phyloP scores from a whole-genome alignment of 768 basidiomycete species.

The Suillus weaverae region DNA sequence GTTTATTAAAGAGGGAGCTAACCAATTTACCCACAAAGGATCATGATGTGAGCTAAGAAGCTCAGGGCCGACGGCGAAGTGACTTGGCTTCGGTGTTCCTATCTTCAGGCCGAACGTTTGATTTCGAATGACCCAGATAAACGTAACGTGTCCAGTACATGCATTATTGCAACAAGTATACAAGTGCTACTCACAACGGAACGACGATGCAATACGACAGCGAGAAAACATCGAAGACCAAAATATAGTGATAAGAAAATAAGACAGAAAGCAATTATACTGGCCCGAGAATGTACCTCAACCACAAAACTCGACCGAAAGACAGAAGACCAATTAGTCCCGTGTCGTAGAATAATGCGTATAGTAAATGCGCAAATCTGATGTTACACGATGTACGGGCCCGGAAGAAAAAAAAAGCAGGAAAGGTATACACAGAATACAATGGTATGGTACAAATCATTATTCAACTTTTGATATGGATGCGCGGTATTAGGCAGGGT shows the following conservation, averaged over 20 bases:
- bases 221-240: slow-evolving; percentile 26
- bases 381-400: slow-evolving; percentile 34
- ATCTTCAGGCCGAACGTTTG: neutral
- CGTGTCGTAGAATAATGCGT: slow-evolving; percentile 32
- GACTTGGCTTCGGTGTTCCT: neutral
- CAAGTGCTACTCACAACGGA: slow-evolving; percentile 31
- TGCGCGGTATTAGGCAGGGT: slow-evolving; percentile 17
- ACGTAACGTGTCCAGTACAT: slow-evolving; percentile 4
- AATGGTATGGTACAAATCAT: slow-evolving; percentile 33
- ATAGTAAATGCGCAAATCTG: slow-evolving; percentile 34
- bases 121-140: neutral
- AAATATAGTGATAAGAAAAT: slow-evolving; percentile 30
- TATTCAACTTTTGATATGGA: slow-evolving; percentile 22
- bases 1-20: neutral
- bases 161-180: slow-evolving; percentile 18
- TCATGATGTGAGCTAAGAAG: neutral
- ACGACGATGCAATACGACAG: slow-evolving; percentile 27
- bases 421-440: slow-evolving; percentile 31
- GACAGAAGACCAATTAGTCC: slow-evolving; percentile 32
- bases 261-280: slow-evolving; percentile 32
- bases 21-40: neutral
- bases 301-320: slow-evolving; percentile 29
- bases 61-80: slow-evolving; percentile 16
- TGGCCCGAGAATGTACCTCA: slow-evolving; percentile 29
- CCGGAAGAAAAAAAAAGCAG: slow-evolving; percentile 17